Base-by-base conservation (phyloP, 129 eudicot species). In the Flaveria robusta region DNA sequence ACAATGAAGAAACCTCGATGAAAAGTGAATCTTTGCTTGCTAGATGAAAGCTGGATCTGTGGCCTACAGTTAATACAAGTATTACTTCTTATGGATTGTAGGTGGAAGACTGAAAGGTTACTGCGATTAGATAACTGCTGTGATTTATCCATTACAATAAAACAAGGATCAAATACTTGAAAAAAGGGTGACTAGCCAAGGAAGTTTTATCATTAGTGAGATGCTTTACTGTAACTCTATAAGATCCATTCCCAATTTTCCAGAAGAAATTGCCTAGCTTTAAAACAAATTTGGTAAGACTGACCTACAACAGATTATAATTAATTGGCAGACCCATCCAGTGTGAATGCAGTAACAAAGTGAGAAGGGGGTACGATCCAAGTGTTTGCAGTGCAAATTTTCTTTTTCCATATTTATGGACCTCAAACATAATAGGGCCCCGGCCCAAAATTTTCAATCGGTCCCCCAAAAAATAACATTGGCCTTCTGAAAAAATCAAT, bases 1-100 rank as follows among this genome's bases (percentile, higher is more conserved):
- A 62, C 72, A 68, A 68, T 64, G 77, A 62, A 43, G 66, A 68
- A 58, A 72, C 66, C 42, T 67, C 42, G 77, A 71, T 70, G 52
- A 29, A 66, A 20, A 75, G 79, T 64, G 70, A 66, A 75, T 51
- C 63, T 69, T 64, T 37, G 71, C 49, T 41, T 34, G 37, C 26
- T 72, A 69, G 41, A 22, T 34, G 56, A 70, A 75, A 60, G 39
- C 68, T 3, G 81, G 47, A 74, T 74, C 83, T 74, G 29, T 43
- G 74, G 54, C 46, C 72, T 69, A 37, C 77, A 81, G 15, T 37
- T 26, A 45, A 68, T 22, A 34, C 45, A 64, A 18, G 66, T 11
- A 72, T 51, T 72, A 23, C 55, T 76, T 81, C 37, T 63, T 65
- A 42, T 64, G 74, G 37, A 51, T 42, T 52, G 70, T 24, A 77